Percentiles rank a stretch among this genome's conserved stretches.
phyloP scores from a whole-genome alignment of 2,329 filamentous ascomycete species.

The Ascochyta clinopodiicola region DNA sequence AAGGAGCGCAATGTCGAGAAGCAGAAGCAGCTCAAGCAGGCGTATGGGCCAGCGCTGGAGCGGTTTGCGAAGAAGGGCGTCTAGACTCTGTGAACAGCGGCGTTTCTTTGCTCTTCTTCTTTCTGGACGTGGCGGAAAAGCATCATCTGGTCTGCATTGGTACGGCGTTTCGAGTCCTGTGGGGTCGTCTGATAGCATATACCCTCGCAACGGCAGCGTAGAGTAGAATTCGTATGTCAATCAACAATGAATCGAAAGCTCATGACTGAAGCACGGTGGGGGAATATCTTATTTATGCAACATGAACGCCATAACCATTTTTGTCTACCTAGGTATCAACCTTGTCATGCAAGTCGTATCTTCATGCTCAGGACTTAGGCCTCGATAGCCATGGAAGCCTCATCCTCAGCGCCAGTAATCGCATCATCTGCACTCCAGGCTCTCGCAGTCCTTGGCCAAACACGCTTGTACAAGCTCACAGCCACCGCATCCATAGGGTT shows the following conservation, averaged over 20 bases:
- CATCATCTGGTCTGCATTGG: constrained; percentile 15
- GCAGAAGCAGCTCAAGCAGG: constrained; percentile 63
- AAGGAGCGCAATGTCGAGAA: constrained; percentile 61
- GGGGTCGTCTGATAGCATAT: constrained; percentile 17
- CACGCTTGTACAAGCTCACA: constrained; percentile 69
- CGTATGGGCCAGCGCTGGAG: constrained; percentile 83
- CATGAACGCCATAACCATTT: constrained; percentile 19
- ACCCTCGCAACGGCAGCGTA: constrained; percentile 12
- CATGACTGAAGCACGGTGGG: too few species aligned
- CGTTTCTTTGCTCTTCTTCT: too few species aligned
- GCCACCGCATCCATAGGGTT: constrained; percentile 95
- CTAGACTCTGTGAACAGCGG: neutral
- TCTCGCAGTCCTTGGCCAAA: constrained; percentile 70
- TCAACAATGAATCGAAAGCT: neutral
- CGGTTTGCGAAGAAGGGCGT: constrained; percentile 77
- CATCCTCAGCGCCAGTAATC: neutral
- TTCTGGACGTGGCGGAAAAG: neutral
- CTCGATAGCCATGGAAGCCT: constrained; percentile 2
- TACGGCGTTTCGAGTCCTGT: constrained; percentile 15
- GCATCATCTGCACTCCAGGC: constrained; percentile 45
- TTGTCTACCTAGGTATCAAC: constrained; percentile 30
- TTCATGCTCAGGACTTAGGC: constrained; percentile 8
- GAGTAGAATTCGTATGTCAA: constrained; percentile 6
- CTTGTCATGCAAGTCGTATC: constrained; percentile 21
- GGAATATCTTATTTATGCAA: neutral